Evolutionary conservation across 2,329 filamentous ascomycete species (phyloP), one percentile per base, ranked within the genome.

Genomic region (Arthroderma sp.): DNA sequence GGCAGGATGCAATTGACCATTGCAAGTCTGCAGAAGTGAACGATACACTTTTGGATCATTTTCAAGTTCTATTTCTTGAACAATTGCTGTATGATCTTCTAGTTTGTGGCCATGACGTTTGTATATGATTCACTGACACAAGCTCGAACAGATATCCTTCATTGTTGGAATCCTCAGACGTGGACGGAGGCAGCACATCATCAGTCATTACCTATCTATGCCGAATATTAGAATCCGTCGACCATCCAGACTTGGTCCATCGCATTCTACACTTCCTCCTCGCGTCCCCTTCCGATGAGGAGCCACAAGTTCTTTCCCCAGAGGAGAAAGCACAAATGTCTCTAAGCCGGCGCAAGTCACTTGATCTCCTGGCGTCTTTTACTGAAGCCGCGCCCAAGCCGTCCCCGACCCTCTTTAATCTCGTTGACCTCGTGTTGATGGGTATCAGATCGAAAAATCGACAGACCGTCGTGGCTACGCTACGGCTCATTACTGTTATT

Each of bases 1-100:
- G 91, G 91, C 91, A 98, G 66, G 91, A 98, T 62, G 88, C 95
- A 31, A 70, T 98, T 49, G 91, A 96, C 61, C 89, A 96, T 64
- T 98, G 91, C 67, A 80, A 81, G 56, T 96, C 89, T 3, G 72
- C 80, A 1, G 89, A 96, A 59, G 86, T 98, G 54, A 91, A 89
- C 60, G 86, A 86, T 53, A 95, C 88, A 1, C 70, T 98, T 42
- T 73, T 98, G 30, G 91, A 98, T 60, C 91, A 98, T 64, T 98
- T 98, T 58, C 88, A 95, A 60, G 83, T 96, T 54, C 78, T 98
- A 31, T 98, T 98, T 61, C 69, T 98, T 43, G 86, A 95, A 63
- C 91, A 98, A 63, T 69, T 98, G 56, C 68, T 98, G 78, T 96
- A 66, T 59, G 82, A 22, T 22, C 15, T 22, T 22, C 15, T 22